phyloP scores from a whole-genome alignment of 208 protist genomes.

The Balamuthia mandrillaris region DNA sequence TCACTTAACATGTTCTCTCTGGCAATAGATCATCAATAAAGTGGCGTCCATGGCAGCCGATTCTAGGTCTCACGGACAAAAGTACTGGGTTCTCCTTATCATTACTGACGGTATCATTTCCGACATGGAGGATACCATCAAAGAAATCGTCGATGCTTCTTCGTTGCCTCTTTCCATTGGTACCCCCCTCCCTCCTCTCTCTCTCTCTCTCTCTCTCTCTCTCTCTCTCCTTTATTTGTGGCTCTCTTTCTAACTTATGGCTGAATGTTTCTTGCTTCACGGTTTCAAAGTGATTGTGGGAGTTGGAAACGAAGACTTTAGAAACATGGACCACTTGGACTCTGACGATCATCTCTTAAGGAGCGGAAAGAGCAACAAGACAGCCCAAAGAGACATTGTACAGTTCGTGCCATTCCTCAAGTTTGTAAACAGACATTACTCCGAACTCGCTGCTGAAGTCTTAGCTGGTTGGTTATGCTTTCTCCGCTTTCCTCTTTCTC shows the following conservation, averaged over 20 bases:
- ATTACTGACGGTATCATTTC: constrained; percentile 13
- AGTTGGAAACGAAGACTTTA: neutral
- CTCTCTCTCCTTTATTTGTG: neutral
- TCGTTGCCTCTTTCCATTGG: neutral
- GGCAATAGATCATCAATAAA: constrained; percentile 47
- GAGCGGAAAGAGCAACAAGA: neutral
- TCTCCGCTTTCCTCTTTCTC: neutral
- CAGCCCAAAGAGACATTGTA: constrained; percentile 65
- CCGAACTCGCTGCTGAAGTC: constrained; percentile 29
- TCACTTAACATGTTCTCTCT: neutral
- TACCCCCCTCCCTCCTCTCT: neutral
- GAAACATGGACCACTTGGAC: constrained; percentile 30
- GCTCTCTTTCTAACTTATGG: too few species aligned
- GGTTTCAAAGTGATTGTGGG: constrained; percentile 43
- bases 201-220: neutral
- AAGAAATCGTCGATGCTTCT: neutral
- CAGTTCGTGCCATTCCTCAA: constrained; percentile 77
- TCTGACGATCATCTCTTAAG: neutral
- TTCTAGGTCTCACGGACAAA: neutral
- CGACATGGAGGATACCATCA: constrained; percentile 13
- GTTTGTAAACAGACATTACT: constrained; percentile 47
- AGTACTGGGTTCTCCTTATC: constrained; percentile 3
- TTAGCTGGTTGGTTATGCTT: neutral
- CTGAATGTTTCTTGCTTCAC: too few species aligned
- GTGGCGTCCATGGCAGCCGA: constrained; percentile 37